Conservation (phyloP, 306 rosid species). For the Sindora glabra region DNA sequence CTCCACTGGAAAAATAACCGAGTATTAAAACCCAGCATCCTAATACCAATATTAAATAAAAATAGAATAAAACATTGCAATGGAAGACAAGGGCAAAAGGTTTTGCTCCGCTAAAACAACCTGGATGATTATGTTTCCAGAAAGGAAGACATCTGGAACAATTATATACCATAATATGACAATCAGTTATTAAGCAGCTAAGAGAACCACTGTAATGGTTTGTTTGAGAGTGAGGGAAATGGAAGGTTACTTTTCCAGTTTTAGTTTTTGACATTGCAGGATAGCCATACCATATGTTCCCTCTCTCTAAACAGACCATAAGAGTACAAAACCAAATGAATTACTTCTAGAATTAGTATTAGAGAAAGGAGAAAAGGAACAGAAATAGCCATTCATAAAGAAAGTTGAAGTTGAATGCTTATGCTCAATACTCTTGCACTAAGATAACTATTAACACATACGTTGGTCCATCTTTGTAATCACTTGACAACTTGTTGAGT, state of each 20-base stretch:
- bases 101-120: neutral
- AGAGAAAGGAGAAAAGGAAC: too few relatives aligned
- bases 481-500: constrained; percentile 32
- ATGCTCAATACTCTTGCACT: too few relatives aligned
- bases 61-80: neutral
- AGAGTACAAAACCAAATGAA: too few relatives aligned
- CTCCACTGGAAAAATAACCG: constrained; percentile 28
- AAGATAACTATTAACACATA: too few relatives aligned
- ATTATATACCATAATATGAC: neutral
- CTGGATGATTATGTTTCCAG: too few relatives aligned
- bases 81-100: neutral
- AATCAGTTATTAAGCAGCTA: neutral
- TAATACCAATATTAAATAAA: neutral
- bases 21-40: constrained; percentile 6
- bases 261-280: too few relatives aligned
- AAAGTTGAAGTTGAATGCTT: too few relatives aligned
- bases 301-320: too few relatives aligned
- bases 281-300: too few relatives aligned
- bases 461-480: constrained; percentile 27
- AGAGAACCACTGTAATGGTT: neutral
- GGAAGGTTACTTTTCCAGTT: too few relatives aligned
- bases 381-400: too few relatives aligned
- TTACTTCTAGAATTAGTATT: too few relatives aligned
- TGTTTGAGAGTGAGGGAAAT: neutral
- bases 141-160: neutral